These are phyloP conservation scores for Jackrogersella multiformis DNA, from an alignment of 495 filamentous ascomycete genomes.

Conservation along the genomic window DNA sequence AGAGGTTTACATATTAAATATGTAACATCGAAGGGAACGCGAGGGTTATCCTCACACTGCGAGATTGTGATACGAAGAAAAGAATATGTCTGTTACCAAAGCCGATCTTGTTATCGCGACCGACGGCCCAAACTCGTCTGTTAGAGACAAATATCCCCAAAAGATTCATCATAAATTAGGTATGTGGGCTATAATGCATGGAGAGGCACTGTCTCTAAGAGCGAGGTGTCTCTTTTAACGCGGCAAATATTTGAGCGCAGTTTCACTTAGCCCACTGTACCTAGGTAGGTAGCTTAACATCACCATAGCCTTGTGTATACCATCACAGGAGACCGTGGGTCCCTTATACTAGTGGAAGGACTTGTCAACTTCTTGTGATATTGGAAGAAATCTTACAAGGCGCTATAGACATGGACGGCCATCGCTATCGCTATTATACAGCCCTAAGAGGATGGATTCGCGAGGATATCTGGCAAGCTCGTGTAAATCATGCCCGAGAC, in stretches of 20 bases:
- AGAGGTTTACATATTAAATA: constrained; percentile 2
- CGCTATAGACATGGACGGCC: constrained; percentile 51
- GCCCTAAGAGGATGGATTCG: constrained; percentile 56
- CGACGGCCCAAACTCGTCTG: constrained; percentile 36
- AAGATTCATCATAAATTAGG: constrained; percentile 44
- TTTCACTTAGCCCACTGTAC: constrained; percentile 12
- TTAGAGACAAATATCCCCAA: constrained; percentile 34
- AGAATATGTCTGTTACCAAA: neutral
- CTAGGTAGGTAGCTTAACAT: neutral
- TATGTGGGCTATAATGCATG: constrained; percentile 59
- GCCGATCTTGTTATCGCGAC: constrained; percentile 44
- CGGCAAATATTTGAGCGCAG: constrained; percentile 34
- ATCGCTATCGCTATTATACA: constrained; percentile 47
- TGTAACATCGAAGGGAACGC: neutral
- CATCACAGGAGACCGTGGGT: constrained; percentile 58
- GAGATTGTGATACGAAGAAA: constrained; percentile 1
- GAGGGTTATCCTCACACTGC: neutral
- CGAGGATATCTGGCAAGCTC: constrained; percentile 44
- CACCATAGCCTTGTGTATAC: constrained; percentile 49
- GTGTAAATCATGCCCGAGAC: constrained; percentile 41
- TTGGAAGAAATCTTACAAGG: constrained; percentile 53
- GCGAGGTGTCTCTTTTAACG: constrained; percentile 36
- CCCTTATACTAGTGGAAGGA: constrained; percentile 52
- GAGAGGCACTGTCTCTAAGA: constrained; percentile 57
- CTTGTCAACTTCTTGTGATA: constrained; percentile 65